Conservation (phyloP, 306 rosid species). For the Dalbergia cochinchinensis region DNA sequence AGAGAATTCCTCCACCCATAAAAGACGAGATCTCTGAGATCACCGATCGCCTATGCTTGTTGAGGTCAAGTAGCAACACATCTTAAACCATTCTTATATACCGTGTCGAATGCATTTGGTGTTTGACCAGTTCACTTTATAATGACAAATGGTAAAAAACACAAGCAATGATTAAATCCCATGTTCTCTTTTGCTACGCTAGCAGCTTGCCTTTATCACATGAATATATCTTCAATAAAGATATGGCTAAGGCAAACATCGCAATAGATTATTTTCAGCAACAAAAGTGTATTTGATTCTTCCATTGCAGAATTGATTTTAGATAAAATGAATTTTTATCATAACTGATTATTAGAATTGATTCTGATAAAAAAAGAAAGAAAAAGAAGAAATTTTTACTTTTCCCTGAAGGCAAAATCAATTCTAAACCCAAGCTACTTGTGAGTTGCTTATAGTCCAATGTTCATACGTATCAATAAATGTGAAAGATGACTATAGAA, state of each 20-base stretch:
- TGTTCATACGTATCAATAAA: conserved; percentile 4
- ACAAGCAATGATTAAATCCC: conserved; percentile 34
- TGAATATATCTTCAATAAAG: background rate
- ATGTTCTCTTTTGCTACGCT: conserved; percentile 15
- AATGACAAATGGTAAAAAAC: conserved; percentile 35
- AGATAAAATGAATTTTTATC: too few relatives aligned
- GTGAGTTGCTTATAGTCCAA: conserved; percentile 35
- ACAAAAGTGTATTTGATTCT: background rate
- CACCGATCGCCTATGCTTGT: conserved; percentile 20
- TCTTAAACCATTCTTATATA: conserved; percentile 7
- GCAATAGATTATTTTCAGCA: conserved; percentile 39
- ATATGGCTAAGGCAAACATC: conserved; percentile 24
- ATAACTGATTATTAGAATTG: too few relatives aligned
- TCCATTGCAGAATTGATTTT: too few relatives aligned
- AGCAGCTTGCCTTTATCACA: background rate
- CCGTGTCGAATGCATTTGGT: conserved; percentile 26
- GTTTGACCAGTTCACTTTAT: conserved; percentile 47
- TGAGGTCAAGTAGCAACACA: conserved; percentile 26
- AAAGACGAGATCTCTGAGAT: conserved; percentile 12
- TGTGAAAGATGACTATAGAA: conserved; percentile 1
- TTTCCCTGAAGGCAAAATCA: too few relatives aligned
- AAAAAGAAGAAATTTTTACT: too few relatives aligned
- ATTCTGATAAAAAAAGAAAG: too few relatives aligned
- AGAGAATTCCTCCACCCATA: conserved; percentile 23
- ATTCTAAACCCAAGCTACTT: too few relatives aligned